phyloP scores from a whole-genome alignment of 768 basidiomycete genomes.

The Auriscalpium orientale region DNA sequence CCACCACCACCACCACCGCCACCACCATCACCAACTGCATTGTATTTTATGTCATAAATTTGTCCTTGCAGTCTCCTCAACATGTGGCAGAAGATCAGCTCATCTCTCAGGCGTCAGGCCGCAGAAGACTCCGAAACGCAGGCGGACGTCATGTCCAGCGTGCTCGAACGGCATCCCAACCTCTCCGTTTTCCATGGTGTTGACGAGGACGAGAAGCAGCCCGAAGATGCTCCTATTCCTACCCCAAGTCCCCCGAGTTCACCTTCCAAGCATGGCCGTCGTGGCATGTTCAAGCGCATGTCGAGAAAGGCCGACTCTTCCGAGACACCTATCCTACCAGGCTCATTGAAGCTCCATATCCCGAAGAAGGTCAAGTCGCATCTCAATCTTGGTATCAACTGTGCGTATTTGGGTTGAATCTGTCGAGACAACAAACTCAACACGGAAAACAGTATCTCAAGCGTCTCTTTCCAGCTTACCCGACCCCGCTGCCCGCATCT shows the following conservation, averaged over 20 bases:
- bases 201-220: slow-evolving; percentile 3
- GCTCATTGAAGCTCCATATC: slow-evolving; percentile 8
- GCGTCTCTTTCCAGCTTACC: slow-evolving; percentile 18
- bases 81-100: slow-evolving; percentile 14
- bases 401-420: background rate
- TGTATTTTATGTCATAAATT: background rate
- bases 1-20: background rate
- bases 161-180: slow-evolving; percentile 10
- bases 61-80: background rate
- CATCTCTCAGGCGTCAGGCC: slow-evolving; percentile 9
- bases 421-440: background rate
- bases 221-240: slow-evolving; percentile 9
- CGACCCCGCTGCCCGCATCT: slow-evolving; percentile 20
- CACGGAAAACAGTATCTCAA: slow-evolving; percentile 6
- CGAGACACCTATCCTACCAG: slow-evolving; percentile 9
- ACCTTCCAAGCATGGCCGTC: slow-evolving; percentile 10
- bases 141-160: slow-evolving; percentile 5
- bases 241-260: slow-evolving; percentile 13
- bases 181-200: slow-evolving; percentile 2
- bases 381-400: slow-evolving; percentile 7
- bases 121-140: slow-evolving; percentile 6
- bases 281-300: slow-evolving; percentile 11
- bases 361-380: slow-evolving; percentile 16
- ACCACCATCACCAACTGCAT: background rate
- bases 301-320: slow-evolving; percentile 11